These are phyloP conservation scores for Mycena maculata DNA, from an alignment of 768 basidiomycete species.

Conservation along the genomic window DNA sequence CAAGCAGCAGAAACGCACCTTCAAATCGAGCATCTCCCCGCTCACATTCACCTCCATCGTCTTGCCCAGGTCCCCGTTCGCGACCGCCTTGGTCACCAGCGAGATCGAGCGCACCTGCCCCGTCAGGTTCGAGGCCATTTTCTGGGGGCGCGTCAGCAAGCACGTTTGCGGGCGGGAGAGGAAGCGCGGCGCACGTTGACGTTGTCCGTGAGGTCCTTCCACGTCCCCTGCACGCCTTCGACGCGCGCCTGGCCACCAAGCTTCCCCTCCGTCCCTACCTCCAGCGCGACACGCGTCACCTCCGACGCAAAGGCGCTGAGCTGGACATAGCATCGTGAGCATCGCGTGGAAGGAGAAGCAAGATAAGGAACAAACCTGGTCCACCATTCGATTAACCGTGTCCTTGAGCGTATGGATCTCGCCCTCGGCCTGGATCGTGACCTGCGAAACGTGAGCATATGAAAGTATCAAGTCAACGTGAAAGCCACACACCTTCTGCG, in stretches of 20 bases:
- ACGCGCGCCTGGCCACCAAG: constrained; percentile 90
- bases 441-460: constrained; percentile 38
- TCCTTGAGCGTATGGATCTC: constrained; percentile 84
- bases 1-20: constrained; percentile 58
- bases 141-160: constrained; percentile 60
- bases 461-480: too few relatives aligned
- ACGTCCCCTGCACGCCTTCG: constrained; percentile 89
- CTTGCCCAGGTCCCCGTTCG: constrained; percentile 30
- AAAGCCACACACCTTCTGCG: constrained; percentile 65
- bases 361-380: constrained; percentile 26
- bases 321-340: neutral
- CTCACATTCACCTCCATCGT: constrained; percentile 32
- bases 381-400: constrained; percentile 65
- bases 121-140: constrained; percentile 73
- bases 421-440: constrained; percentile 80
- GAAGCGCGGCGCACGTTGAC: constrained; percentile 53
- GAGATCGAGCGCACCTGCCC: constrained; percentile 33
- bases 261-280: constrained; percentile 62
- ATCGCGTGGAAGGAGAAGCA: neutral
- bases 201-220: constrained; percentile 84
- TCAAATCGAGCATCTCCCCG: constrained; percentile 33
- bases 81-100: constrained; percentile 34
- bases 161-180: neutral
- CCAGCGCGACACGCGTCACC: constrained; percentile 31
- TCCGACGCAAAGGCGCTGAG: constrained; percentile 31